Evolutionary conservation across 2,329 filamentous ascomycete genomes (phyloP).

Genomic region (Juglanconis sp.): DNA sequence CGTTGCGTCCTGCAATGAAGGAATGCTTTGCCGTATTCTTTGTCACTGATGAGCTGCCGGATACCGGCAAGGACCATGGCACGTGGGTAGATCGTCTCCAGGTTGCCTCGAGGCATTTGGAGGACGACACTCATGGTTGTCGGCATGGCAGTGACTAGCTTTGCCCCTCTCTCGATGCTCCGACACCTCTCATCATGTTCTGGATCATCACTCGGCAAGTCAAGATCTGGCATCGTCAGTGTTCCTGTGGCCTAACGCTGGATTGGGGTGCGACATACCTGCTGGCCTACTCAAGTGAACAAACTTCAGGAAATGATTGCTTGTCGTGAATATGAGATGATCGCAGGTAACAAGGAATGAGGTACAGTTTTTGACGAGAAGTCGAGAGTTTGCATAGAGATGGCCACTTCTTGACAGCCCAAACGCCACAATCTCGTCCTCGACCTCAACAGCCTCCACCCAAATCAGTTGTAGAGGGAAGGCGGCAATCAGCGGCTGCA

Average conservation of each 20-base stretch:
- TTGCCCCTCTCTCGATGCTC: slow-evolving; percentile 84
- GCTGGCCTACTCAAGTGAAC: slow-evolving; percentile 71
- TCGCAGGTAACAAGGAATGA: slow-evolving; percentile 79
- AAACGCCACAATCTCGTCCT: slow-evolving; percentile 42
- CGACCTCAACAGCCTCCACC: slow-evolving; percentile 45
- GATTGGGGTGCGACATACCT: slow-evolving; percentile 43
- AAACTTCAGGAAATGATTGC: slow-evolving; percentile 89
- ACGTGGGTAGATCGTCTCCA: slow-evolving; percentile 91
- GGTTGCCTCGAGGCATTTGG: slow-evolving; percentile 93
- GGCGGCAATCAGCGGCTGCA: slow-evolving; percentile 33
- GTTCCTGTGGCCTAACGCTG: neutral
- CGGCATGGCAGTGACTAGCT: slow-evolving; percentile 84
- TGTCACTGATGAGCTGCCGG: slow-evolving; percentile 71
- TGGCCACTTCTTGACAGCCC: slow-evolving; percentile 74
- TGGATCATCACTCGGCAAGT: slow-evolving; percentile 82
- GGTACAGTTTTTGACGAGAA: slow-evolving; percentile 82
- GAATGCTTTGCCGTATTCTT: slow-evolving; percentile 82
- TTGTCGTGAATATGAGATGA: slow-evolving; percentile 90
- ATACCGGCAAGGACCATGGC: slow-evolving; percentile 92
- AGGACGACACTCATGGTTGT: slow-evolving; percentile 81
- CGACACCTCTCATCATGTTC: slow-evolving; percentile 90
- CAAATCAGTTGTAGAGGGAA: slow-evolving; percentile 50
- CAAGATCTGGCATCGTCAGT: slow-evolving; percentile 58
- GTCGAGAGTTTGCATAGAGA: slow-evolving; percentile 71
- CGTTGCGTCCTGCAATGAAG: slow-evolving; percentile 85